Conservation (phyloP, 441 rosid species). For the Populus hybrid region DNA sequence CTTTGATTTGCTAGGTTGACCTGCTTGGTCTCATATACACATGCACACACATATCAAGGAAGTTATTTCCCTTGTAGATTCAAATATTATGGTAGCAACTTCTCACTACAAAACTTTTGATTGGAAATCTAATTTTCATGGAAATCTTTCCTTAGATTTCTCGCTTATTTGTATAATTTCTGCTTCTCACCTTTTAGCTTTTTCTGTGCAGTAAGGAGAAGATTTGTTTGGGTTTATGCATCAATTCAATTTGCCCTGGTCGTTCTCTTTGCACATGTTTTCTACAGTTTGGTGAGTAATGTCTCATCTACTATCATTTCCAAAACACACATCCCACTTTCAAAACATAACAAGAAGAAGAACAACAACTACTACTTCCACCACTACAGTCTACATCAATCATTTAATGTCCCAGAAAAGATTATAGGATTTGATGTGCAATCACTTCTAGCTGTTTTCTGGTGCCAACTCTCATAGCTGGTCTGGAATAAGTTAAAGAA, state of each 20-base stretch:
- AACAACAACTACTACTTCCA: neutral
- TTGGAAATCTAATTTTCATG: neutral
- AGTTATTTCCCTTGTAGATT: neutral
- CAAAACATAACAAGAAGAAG: neutral
- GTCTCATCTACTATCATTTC: neutral
- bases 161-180: slow-evolving; percentile 11
- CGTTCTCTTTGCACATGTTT: slow-evolving; percentile 80
- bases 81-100: neutral
- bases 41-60: neutral
- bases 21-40: neutral
- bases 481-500: neutral
- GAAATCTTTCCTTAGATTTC: neutral
- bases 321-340: neutral
- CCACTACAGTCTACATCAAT: neutral
- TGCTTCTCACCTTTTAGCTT: slow-evolving; percentile 6
- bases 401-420: neutral
- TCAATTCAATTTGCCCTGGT: slow-evolving; percentile 76
- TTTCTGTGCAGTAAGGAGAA: slow-evolving; percentile 61
- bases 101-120: neutral
- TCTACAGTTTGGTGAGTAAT: slow-evolving; percentile 69
- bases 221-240: slow-evolving; percentile 87
- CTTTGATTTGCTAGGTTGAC: neutral
- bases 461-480: neutral
- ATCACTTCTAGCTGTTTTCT: neutral
- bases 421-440: neutral